phyloP scores from a whole-genome alignment of 441 rosid genomes.

The Gossypium schwendimanii region DNA sequence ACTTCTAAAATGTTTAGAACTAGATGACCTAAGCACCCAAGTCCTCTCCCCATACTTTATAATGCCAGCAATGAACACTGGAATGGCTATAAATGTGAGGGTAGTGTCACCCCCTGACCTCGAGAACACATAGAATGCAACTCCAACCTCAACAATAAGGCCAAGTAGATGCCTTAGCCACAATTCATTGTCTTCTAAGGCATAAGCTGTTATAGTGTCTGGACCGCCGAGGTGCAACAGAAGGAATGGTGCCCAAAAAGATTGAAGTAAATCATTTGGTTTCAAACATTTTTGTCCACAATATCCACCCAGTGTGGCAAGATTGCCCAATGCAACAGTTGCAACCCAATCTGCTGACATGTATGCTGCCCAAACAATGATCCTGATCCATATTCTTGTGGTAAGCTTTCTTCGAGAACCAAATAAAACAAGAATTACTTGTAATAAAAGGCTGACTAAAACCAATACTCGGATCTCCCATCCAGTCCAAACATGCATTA shows the following conservation, averaged over 20 bases:
- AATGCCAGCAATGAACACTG: not conserved
- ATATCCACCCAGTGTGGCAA: not conserved
- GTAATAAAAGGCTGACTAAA: not conserved
- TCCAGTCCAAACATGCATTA: not conserved
- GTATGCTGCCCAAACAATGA: not conserved
- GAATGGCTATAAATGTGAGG: not conserved
- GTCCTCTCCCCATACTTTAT: not conserved
- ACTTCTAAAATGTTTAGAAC: not conserved
- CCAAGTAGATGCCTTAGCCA: not conserved
- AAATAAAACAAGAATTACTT: not conserved
- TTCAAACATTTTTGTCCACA: not conserved
- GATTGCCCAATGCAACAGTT: not conserved
- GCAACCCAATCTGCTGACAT: slow-evolving; percentile 1
- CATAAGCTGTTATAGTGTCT: not conserved
- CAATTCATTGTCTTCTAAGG: not conserved
- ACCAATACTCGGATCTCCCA: not conserved
- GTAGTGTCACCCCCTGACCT: not conserved
- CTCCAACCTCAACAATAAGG: not conserved
- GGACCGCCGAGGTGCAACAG: not conserved
- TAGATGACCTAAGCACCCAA: not conserved
- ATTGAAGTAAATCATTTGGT: not conserved
- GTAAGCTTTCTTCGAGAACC: not conserved
- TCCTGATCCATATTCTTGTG: not conserved
- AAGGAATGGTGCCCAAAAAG: not conserved
- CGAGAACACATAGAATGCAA: not conserved